These are phyloP conservation scores for Salisapilia sapeloensis DNA, from an alignment of 352 stramenopile genomes.

Conservation along the genomic window DNA sequence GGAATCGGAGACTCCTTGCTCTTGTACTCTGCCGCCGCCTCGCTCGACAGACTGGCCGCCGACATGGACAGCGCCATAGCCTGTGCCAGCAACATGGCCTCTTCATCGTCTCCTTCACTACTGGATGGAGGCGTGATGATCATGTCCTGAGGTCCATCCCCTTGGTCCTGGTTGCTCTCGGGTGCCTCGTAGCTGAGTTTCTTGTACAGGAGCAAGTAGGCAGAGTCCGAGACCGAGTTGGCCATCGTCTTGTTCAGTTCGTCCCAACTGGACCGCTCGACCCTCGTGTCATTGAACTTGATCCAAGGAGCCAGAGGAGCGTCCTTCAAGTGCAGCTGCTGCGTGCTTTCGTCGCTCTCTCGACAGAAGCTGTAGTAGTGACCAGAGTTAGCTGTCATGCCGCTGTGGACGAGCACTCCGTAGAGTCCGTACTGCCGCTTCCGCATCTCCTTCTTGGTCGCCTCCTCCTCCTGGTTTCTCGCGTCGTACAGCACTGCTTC, in stretches of 20 bases:
- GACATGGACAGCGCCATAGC: constrained; percentile 83
- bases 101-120: constrained; percentile 47
- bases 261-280: constrained; percentile 59
- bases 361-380: constrained; percentile 86
- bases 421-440: constrained; percentile 75
- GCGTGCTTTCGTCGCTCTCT: constrained; percentile 46
- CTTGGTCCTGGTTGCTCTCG: constrained; percentile 2
- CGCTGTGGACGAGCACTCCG: constrained; percentile 79
- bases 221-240: constrained; percentile 74
- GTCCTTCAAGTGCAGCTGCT: constrained; percentile 67
- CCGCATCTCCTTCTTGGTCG: constrained; percentile 9
- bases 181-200: constrained; percentile 39
- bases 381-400: constrained; percentile 75
- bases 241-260: constrained; percentile 66
- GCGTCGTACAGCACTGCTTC: constrained; percentile 20
- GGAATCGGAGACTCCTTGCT: constrained; percentile 7
- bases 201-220: constrained; percentile 83
- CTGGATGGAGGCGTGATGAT: constrained; percentile 6
- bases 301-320: constrained; percentile 71
- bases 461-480: constrained; percentile 2
- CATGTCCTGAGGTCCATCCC: constrained; percentile 5
- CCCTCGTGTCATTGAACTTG: constrained; percentile 83
- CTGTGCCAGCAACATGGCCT: constrained; percentile 77
- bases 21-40: constrained; percentile 11
- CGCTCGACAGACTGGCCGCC: constrained; percentile 27